Conservation (phyloP, 163 green algal genomes). For the Chlorella variabilis region DNA sequence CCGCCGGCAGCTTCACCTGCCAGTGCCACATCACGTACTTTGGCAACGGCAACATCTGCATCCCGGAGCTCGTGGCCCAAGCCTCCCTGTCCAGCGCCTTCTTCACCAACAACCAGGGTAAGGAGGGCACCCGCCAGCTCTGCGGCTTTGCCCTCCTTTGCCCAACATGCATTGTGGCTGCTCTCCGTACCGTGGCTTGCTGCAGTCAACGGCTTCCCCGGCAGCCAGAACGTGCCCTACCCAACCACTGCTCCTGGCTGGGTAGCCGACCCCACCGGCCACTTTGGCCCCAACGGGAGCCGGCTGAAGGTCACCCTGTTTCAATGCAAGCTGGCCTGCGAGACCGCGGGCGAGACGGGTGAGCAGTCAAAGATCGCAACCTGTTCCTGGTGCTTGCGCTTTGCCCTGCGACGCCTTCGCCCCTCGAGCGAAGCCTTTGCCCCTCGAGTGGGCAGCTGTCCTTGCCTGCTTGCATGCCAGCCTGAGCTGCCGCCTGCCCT, state of each 20-base stretch:
- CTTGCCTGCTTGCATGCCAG: too few species aligned
- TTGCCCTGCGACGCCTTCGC: too few species aligned
- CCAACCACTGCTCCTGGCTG: conserved; percentile 55
- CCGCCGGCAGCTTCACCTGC: conserved; percentile 55
- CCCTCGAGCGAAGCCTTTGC: too few species aligned
- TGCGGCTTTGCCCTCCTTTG: too few species aligned
- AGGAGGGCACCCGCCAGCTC: too few species aligned
- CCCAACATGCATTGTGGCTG: too few species aligned
- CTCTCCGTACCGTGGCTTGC: too few species aligned
- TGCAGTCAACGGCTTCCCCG: conserved; percentile 35
- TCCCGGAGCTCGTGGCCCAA: neutral
- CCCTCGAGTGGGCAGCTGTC: too few species aligned
- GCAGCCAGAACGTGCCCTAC: conserved; percentile 52
- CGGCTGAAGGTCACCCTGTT: neutral
- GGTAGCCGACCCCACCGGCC: conserved; percentile 50
- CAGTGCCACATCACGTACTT: conserved; percentile 50
- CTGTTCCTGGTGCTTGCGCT: too few species aligned
- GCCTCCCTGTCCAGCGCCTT: conserved; percentile 26
- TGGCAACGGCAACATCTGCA: conserved; percentile 33
- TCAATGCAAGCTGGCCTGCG: conserved; percentile 15
- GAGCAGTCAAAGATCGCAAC: neutral
- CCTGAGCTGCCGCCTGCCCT: neutral
- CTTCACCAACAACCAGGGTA: conserved; percentile 9
- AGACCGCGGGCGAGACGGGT: neutral
- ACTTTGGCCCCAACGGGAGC: neutral